Conservation (phyloP, 2,329 filamentous ascomycete genomes). For the Fusarium subtropicale region DNA sequence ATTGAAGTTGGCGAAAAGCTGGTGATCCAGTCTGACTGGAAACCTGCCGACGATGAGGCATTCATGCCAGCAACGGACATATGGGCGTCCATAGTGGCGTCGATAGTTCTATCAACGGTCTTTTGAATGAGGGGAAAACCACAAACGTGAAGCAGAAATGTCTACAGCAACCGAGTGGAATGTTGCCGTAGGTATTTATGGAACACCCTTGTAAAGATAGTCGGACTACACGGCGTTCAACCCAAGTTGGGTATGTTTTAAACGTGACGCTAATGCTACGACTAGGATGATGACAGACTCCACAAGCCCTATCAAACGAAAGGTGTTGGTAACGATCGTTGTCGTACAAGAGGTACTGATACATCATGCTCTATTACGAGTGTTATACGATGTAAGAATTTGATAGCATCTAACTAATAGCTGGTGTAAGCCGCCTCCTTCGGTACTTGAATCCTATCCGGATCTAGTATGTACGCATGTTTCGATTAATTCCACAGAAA, state of each 20-base stretch:
- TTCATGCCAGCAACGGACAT: conserved; percentile 12
- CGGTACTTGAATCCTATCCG: neutral
- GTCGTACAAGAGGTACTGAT: neutral
- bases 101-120: neutral
- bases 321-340: conserved; percentile 1
- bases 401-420: neutral
- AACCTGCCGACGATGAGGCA: conserved; percentile 8
- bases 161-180: neutral
- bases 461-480: neutral
- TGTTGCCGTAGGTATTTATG: conserved; percentile 21
- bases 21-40: neutral
- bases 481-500: neutral
- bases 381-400: neutral
- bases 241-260: conserved; percentile 20
- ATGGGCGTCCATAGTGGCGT: conserved; percentile 22
- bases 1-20: conserved; percentile 21
- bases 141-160: conserved; percentile 7
- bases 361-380: neutral
- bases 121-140: neutral
- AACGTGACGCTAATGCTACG: neutral
- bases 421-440: neutral
- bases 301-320: conserved; percentile 16
- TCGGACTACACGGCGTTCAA: conserved; percentile 1
- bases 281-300: conserved; percentile 1
- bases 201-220: conserved; percentile 20